These are phyloP conservation scores for Arthrobotrys conoides DNA, from an alignment of 2,329 filamentous ascomycete genomes.

Conservation along the genomic window DNA sequence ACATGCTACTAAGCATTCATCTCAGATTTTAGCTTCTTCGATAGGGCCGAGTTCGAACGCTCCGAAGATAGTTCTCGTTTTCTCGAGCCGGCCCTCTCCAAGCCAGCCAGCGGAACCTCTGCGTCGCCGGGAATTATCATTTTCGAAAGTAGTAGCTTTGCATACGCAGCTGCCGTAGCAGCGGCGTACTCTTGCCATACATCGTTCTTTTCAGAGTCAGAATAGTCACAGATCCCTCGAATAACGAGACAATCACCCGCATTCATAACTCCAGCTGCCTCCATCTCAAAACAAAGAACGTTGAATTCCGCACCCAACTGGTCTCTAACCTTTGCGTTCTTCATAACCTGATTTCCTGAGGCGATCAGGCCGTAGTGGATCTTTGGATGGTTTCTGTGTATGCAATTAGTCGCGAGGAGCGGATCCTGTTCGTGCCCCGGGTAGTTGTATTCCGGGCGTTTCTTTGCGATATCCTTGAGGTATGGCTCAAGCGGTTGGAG, in stretches of 20 bases:
- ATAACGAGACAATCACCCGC: constrained; percentile 19
- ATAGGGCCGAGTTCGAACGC: too few relatives aligned
- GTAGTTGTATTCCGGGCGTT: constrained; percentile 17
- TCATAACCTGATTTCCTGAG: constrained; percentile 38
- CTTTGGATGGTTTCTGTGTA: too few relatives aligned
- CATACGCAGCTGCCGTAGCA: constrained; percentile 27
- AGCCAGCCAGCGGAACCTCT: too few relatives aligned
- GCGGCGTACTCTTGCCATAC: constrained; percentile 40
- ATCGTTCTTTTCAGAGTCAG: constrained; percentile 32
- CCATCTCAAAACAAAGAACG: constrained; percentile 49
- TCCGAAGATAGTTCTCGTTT: too few relatives aligned
- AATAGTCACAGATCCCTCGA: constrained; percentile 41
- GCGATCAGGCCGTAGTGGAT: constrained; percentile 49
- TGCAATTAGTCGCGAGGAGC: background rate
- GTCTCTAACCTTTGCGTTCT: constrained; percentile 12
- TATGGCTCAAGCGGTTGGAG: constrained; percentile 9
- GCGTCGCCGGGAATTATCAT: background rate
- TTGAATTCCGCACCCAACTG: background rate
- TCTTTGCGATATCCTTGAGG: constrained; percentile 7
- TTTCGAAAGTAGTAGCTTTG: constrained; percentile 3
- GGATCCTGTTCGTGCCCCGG: constrained; percentile 21
- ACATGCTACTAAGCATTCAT: too few relatives aligned
- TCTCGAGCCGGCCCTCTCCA: too few relatives aligned
- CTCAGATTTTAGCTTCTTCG: too few relatives aligned
- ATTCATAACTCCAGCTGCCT: constrained; percentile 13